Evolutionary conservation across 352 stramenopile genomes (phyloP).

Genomic region (Phytophthora pluvialis): DNA sequence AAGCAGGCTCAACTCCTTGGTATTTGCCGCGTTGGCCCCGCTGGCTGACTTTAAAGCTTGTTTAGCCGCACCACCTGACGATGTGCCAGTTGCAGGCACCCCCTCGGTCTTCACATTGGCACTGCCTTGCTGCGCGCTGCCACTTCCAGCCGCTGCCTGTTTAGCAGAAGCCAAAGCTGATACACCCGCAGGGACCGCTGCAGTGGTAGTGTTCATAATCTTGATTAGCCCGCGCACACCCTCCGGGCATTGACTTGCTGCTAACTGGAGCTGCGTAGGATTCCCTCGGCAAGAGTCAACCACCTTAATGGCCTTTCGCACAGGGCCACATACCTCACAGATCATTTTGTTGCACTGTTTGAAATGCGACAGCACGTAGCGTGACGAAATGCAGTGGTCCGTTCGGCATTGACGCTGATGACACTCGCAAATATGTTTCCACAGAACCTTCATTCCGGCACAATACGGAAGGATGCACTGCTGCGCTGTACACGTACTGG

Average conservation of each 20-base stretch:
- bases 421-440: constrained; percentile 92
- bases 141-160: constrained; percentile 30
- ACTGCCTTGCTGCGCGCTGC: constrained; percentile 3
- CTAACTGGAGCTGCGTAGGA: constrained; percentile 71
- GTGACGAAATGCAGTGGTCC: constrained; percentile 88
- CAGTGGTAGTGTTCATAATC: constrained; percentile 87
- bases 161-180: constrained; percentile 27
- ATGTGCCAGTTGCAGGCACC: constrained; percentile 7
- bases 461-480: constrained; percentile 87
- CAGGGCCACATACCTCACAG: constrained; percentile 89
- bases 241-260: constrained; percentile 72
- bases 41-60: neutral
- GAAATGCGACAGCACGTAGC: constrained; percentile 90
- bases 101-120: constrained; percentile 28
- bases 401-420: constrained; percentile 88
- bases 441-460: constrained; percentile 88
- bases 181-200: constrained; percentile 9
- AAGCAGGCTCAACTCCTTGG: constrained; percentile 28
- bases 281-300: constrained; percentile 86
- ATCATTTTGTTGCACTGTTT: constrained; percentile 93
- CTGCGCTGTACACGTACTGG: constrained; percentile 72
- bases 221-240: constrained; percentile 85
- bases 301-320: constrained; percentile 89
- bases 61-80: constrained; percentile 4
- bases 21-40: constrained; percentile 1